Base-by-base conservation (phyloP, 768 basidiomycete genomes). In the Hypholoma sublateritium region DNA sequence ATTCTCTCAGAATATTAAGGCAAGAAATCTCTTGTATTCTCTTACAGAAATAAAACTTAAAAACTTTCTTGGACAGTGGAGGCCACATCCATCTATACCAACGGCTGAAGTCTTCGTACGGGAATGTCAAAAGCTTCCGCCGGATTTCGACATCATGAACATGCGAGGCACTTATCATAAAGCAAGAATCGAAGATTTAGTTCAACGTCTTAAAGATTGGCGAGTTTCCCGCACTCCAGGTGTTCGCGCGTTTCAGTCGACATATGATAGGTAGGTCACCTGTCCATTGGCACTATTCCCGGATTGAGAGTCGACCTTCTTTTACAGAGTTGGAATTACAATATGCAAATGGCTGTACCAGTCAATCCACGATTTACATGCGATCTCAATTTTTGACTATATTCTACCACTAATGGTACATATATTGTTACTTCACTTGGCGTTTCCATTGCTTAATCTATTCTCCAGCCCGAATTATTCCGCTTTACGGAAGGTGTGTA, bases 311-410 rank as follows among this genome's bases (percentile, higher is more conserved):
- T 47, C 55, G 32, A 53, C 35, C 24, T 5, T 42, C 25, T 54
- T 46, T 50, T 55, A 1, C 16, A 87, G 87, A 64, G 82, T 86
- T 65, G 84, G 83, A 12, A 76, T 87, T 28, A 80, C 83, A 0
- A 77, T 89, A 35, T 90, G 88, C 75, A 87, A 85, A 64, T 93
- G 91, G 88, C 72, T 93, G 24, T 88, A 85, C 69, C 82, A 86
- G 63, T 80, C 84, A 7, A 67, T 94, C 16, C 87, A 91, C 61
- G 89, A 92, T 63, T 80, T 87, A 1, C 85, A 92, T 62, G 91
- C 92, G 6, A 80, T 85, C 35, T 83, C 87, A 3, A 78, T 82
- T 0, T 94, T 90, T 70, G 89, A 92, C 62, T 93, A 91, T 61
- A 86, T 93, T 55, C 76, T 94, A 3, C 90, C 89, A 12, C 74